phyloP scores from a whole-genome alignment of 1,284 basidiomycete species.

The Leccinum proliferum region DNA sequence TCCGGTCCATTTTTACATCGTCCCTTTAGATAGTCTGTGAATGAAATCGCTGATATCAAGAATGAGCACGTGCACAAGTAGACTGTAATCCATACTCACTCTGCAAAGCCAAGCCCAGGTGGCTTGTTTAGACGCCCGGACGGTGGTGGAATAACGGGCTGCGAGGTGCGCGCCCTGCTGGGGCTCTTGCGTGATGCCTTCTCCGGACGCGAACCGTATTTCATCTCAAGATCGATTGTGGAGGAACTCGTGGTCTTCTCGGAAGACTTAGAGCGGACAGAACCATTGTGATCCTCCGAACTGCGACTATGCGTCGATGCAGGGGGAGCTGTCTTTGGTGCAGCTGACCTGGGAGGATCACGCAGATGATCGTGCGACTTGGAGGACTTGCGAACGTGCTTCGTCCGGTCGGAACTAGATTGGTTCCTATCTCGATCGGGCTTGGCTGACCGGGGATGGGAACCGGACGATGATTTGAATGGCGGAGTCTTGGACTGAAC shows the following conservation, averaged over 20 bases:
- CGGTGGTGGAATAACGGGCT: constrained; percentile 26
- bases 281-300: constrained; percentile 11
- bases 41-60: constrained; percentile 20
- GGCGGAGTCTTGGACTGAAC: constrained; percentile 10
- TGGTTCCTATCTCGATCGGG: constrained; percentile 10
- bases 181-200: constrained; percentile 10
- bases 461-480: constrained; percentile 9
- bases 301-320: constrained; percentile 10
- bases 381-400: constrained; percentile 11
- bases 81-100: constrained; percentile 19
- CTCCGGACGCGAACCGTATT: constrained; percentile 10
- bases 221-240: constrained; percentile 5
- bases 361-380: constrained; percentile 22
- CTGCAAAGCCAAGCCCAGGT: constrained; percentile 21
- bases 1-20: constrained; percentile 7
- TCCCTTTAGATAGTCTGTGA: constrained; percentile 23
- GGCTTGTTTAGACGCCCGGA: constrained; percentile 18
- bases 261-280: constrained; percentile 12
- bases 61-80: constrained; percentile 9
- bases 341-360: constrained; percentile 16
- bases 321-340: constrained; percentile 6
- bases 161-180: constrained; percentile 13
- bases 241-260: constrained; percentile 12
- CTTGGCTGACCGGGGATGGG: constrained; percentile 13
- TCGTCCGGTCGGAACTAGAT: constrained; percentile 15